A percentile compares a stretch with the other conserved stretches of the same genome.
Evolutionary conservation across 441 rosid genomes (phyloP).

Genomic region (Bocquillonia castaneifolia): DNA sequence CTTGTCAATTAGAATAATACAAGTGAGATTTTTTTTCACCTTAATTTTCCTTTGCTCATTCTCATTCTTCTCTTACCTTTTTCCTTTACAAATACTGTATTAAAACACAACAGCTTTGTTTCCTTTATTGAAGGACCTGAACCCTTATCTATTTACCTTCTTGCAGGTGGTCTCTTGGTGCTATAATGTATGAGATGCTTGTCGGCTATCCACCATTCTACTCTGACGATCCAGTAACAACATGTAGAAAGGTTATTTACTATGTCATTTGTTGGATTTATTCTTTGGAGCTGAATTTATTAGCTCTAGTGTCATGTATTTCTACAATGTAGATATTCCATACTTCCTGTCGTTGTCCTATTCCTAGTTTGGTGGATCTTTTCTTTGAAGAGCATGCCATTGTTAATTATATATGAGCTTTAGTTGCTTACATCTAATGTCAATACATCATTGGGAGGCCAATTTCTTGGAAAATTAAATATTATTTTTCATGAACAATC

Average conservation of each 20-base stretch:
- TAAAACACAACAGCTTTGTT: not conserved
- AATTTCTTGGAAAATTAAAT: not conserved
- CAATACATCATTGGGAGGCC: not conserved
- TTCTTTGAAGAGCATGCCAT: not conserved
- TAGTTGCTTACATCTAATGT: not conserved
- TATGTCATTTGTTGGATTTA: not conserved
- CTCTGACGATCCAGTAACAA: conserved; percentile 84
- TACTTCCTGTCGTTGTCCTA: not conserved
- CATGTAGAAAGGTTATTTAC: conserved; percentile 80
- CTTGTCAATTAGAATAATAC: not conserved
- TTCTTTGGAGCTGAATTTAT: not conserved
- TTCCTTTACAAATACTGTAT: not conserved
- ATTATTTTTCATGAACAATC: not conserved
- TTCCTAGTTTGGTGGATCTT: conserved; percentile 4
- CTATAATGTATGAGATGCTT: conserved; percentile 97
- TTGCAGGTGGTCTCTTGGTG: conserved; percentile 96
- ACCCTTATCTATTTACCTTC: conserved; percentile 23
- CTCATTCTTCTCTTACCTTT: not conserved
- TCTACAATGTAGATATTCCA: not conserved
- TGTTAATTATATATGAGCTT: not conserved
- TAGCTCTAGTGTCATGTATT: not conserved
- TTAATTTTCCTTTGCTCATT: not conserved
- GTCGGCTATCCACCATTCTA: conserved; percentile 98
- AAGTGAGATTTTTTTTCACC: not conserved
- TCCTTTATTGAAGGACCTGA: conserved; percentile 15